These are phyloP conservation scores for Suillus americanus DNA, from an alignment of 768 basidiomycete species.

Conservation along the genomic window DNA sequence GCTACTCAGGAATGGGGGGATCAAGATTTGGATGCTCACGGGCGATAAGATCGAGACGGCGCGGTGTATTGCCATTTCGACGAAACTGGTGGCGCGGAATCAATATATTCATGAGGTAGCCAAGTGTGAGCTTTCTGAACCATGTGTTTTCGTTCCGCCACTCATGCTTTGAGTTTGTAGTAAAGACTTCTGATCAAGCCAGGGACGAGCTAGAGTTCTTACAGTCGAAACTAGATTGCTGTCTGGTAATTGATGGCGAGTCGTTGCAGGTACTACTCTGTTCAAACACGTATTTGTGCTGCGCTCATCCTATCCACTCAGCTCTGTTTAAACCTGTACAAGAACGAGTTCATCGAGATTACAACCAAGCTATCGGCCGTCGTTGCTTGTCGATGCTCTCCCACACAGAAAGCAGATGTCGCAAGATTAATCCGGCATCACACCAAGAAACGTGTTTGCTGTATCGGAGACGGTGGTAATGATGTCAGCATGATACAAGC, in stretches of 20 bases:
- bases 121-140: constrained; percentile 56
- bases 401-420: constrained; percentile 98
- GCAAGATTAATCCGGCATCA: constrained; percentile 87
- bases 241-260: constrained; percentile 97
- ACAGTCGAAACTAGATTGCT: constrained; percentile 93
- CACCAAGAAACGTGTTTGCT: constrained; percentile 95
- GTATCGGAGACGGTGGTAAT: constrained; percentile 98
- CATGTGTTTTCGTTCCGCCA: not conserved
- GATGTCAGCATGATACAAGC: constrained; percentile 99
- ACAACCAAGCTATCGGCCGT: constrained; percentile 95
- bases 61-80: constrained; percentile 96
- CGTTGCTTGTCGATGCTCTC: constrained; percentile 96
- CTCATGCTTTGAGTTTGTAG: constrained; percentile 40
- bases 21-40: constrained; percentile 99
- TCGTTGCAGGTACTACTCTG: constrained; percentile 74
- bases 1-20: constrained; percentile 88
- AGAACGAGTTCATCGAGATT: constrained; percentile 93
- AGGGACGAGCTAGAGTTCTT: constrained; percentile 91
- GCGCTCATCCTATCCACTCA: constrained; percentile 30
- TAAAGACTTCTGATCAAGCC: constrained; percentile 80
- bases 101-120: constrained; percentile 98
- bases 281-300: not conserved
- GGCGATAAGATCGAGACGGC: constrained; percentile 99
- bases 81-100: constrained; percentile 91
- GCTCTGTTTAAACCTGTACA: constrained; percentile 90